Conservation (phyloP, 208 protist genomes). For the Trypanosomatidae sp. region DNA sequence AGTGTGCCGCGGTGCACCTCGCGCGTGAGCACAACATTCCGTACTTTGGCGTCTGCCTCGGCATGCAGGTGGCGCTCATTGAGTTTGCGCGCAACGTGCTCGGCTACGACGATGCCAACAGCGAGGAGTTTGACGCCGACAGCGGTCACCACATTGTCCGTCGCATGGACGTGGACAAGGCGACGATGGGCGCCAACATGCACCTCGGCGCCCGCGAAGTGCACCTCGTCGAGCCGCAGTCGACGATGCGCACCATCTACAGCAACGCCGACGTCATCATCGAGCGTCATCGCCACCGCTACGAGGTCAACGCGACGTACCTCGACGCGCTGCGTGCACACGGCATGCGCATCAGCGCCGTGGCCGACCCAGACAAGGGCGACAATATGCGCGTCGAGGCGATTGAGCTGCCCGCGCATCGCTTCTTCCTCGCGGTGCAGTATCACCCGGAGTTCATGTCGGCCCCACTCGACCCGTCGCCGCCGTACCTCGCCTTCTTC, state of each 20-base stretch:
- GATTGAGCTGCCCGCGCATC: constrained; percentile 60
- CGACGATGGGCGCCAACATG: constrained; percentile 98
- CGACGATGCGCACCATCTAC: constrained; percentile 77
- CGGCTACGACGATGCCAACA: constrained; percentile 86
- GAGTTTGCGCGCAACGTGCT: constrained; percentile 93
- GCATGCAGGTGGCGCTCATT: constrained; percentile 96
- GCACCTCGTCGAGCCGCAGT: constrained; percentile 50
- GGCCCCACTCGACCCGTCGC: constrained; percentile 90
- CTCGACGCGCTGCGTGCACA: constrained; percentile 75
- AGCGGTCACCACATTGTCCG: constrained; percentile 89
- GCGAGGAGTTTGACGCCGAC: constrained; percentile 89
- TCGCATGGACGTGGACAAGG: constrained; percentile 96
- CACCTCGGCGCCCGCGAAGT: constrained; percentile 93
- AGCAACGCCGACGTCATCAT: constrained; percentile 47
- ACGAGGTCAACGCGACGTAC: constrained; percentile 95
- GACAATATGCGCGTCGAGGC: constrained; percentile 87
- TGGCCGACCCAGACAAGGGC: constrained; percentile 72
- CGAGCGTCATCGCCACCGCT: constrained; percentile 98
- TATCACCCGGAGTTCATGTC: constrained; percentile 98
- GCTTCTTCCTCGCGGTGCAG: constrained; percentile 94
- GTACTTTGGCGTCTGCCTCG: constrained; percentile 98
- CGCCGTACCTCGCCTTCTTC: constrained; percentile 95
- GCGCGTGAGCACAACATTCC: constrained; percentile 93
- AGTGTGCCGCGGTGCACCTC: constrained; percentile 90
- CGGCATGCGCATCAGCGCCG: constrained; percentile 88